phyloP scores from a whole-genome alignment of 2,329 filamentous ascomycete genomes.

The Penicillium sclerotigenum region DNA sequence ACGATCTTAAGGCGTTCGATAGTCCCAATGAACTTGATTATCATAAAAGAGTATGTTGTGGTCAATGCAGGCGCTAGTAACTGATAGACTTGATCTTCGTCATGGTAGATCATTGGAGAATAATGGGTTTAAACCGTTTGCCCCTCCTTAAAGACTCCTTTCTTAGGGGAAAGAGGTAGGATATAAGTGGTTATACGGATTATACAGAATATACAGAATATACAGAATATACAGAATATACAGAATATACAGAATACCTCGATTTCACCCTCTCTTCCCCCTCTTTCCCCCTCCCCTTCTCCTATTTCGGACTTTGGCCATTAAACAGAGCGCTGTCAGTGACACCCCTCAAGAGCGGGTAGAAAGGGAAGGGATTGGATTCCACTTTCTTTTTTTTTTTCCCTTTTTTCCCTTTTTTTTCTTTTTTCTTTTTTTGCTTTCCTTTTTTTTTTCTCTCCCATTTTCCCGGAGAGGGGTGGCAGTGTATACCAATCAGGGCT shows the following conservation, averaged over 20 bases:
- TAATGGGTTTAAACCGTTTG: neutral
- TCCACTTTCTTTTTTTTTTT: neutral
- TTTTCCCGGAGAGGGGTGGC: neutral
- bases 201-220: too few relatives aligned
- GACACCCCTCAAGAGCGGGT: neutral
- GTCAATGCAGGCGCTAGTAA: constrained; percentile 36
- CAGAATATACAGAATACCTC: neutral
- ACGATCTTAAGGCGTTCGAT: constrained; percentile 6
- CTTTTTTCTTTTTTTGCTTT: neutral
- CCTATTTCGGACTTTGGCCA: neutral
- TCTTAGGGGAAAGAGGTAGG: too few relatives aligned
- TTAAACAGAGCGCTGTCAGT: neutral
- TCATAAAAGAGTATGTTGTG: constrained; percentile 24
- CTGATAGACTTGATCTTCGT: constrained; percentile 38
- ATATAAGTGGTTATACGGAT: too few relatives aligned
- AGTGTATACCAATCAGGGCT: constrained; percentile 28
- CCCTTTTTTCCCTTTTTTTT: neutral
- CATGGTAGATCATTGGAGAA: constrained; percentile 30
- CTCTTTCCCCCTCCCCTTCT: neutral
- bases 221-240: too few relatives aligned
- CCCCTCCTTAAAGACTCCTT: neutral
- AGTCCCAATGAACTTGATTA: neutral
- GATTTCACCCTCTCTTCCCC: neutral
- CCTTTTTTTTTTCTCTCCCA: neutral
- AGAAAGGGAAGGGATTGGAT: constrained; percentile 1